phyloP scores from a whole-genome alignment of 495 filamentous ascomycete species.

The Schizothecium vesticola region DNA sequence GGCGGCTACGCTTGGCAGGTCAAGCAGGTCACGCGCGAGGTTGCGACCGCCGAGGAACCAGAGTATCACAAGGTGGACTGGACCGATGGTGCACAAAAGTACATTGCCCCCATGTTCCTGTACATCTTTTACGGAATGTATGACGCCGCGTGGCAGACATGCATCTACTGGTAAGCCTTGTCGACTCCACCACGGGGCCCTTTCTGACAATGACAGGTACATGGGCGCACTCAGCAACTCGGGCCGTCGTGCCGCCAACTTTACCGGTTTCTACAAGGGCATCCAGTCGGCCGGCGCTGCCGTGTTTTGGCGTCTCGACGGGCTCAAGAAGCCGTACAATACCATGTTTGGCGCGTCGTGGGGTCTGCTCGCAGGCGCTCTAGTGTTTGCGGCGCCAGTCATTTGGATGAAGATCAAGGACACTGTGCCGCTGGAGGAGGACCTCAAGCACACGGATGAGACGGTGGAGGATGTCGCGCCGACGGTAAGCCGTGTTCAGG shows the following conservation, averaged over 20 bases:
- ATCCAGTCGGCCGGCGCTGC: constrained; percentile 91
- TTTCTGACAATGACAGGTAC: constrained; percentile 49
- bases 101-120: constrained; percentile 78
- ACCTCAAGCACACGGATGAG: constrained; percentile 79
- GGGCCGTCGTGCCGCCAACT: constrained; percentile 83
- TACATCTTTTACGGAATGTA: constrained; percentile 94
- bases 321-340: constrained; percentile 56
- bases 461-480: constrained; percentile 59
- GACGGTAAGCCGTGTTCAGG: background rate
- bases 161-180: constrained; percentile 71
- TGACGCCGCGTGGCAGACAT: constrained; percentile 82
- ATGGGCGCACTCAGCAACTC: constrained; percentile 94
- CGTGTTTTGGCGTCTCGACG: constrained; percentile 79
- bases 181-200: background rate
- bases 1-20: constrained; percentile 78
- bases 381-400: constrained; percentile 72
- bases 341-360: constrained; percentile 56
- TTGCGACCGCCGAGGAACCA: constrained; percentile 29
- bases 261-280: constrained; percentile 92
- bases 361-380: constrained; percentile 64
- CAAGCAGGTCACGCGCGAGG: constrained; percentile 48
- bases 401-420: constrained; percentile 76
- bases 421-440: constrained; percentile 63
- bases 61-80: constrained; percentile 52
- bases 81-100: constrained; percentile 49